Conservation (phyloP, 345 rosid genomes). For the rapeseed (Brassica napus) region DNA sequence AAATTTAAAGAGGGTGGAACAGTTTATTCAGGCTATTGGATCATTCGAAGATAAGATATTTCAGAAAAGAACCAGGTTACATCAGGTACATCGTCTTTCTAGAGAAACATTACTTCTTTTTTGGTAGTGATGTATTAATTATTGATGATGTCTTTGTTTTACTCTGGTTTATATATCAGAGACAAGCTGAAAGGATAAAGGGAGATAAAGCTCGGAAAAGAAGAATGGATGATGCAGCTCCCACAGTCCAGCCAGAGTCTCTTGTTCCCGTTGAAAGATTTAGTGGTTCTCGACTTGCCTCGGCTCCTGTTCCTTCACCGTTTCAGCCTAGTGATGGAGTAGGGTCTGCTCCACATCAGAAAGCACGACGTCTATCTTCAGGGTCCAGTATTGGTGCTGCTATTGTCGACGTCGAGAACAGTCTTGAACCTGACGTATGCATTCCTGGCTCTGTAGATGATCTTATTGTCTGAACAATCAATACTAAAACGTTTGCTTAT, state of each 20-base stretch:
- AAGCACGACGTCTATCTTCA: conserved; percentile 60
- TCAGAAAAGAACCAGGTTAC: conserved; percentile 79
- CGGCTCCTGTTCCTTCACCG: conserved; percentile 81
- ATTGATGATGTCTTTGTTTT: conserved; percentile 3
- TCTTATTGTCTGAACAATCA: not conserved
- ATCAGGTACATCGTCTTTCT: conserved; percentile 56
- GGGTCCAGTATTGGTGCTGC: conserved; percentile 85
- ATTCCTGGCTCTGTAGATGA: conserved; percentile 51
- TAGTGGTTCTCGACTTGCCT: conserved; percentile 90
- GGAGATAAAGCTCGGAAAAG: conserved; percentile 67
- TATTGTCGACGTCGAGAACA: conserved; percentile 81
- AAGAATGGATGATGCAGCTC: conserved; percentile 84
- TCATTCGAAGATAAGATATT: conserved; percentile 89
- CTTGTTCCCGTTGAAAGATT: conserved; percentile 80
- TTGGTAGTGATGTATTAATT: conserved; percentile 12
- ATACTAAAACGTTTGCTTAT: conserved; percentile 1
- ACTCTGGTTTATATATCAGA: conserved; percentile 48
- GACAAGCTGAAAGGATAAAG: conserved; percentile 81
- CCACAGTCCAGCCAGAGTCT: conserved; percentile 60
- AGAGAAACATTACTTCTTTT: not conserved
- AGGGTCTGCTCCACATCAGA: conserved; percentile 41
- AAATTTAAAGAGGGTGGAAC: conserved; percentile 74
- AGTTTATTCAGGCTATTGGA: conserved; percentile 92
- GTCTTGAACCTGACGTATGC: conserved; percentile 85
- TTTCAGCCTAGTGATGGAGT: conserved; percentile 50